Conservation (phyloP, 345 rosid genomes). For the Nasturtium officinale region DNA sequence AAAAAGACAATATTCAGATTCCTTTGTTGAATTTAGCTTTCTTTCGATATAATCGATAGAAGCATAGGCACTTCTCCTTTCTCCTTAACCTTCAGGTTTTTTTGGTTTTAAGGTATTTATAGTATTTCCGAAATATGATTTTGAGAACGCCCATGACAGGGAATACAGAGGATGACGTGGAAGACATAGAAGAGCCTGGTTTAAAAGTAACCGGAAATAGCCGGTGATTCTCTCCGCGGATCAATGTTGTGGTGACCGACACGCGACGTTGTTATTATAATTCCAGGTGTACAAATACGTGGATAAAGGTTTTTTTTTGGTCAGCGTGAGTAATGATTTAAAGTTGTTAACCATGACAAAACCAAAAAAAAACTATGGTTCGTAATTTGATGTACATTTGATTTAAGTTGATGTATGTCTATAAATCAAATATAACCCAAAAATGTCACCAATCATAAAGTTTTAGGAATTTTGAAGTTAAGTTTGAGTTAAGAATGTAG, state of each 20-base stretch:
- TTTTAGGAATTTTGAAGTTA: no score
- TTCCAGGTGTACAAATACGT: constrained; percentile 24
- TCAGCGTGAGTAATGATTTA: no score
- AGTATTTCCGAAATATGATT: constrained; percentile 18
- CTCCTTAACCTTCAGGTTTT: constrained; percentile 19
- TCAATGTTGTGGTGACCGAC: constrained; percentile 11
- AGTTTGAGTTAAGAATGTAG: no score
- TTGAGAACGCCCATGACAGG: constrained; percentile 24
- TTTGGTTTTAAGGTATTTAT: neutral
- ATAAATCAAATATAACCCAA: no score
- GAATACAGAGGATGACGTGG: constrained; percentile 33
- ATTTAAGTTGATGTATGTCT: no score
- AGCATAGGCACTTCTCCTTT: constrained; percentile 41
- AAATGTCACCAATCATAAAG: no score
- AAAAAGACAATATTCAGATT: constrained; percentile 7
- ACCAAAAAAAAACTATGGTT: no score
- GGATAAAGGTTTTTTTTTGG: neutral
- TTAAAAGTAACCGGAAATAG: constrained; percentile 19
- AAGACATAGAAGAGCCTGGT: neutral
- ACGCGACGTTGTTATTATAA: neutral
- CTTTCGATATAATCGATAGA: constrained; percentile 31
- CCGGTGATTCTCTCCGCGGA: constrained; percentile 6
- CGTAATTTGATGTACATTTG: no score
- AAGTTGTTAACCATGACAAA: no score
- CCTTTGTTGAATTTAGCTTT: neutral